Base-by-base conservation (phyloP, 177 flowering plant species). In the Tripterygium wilfordii region DNA sequence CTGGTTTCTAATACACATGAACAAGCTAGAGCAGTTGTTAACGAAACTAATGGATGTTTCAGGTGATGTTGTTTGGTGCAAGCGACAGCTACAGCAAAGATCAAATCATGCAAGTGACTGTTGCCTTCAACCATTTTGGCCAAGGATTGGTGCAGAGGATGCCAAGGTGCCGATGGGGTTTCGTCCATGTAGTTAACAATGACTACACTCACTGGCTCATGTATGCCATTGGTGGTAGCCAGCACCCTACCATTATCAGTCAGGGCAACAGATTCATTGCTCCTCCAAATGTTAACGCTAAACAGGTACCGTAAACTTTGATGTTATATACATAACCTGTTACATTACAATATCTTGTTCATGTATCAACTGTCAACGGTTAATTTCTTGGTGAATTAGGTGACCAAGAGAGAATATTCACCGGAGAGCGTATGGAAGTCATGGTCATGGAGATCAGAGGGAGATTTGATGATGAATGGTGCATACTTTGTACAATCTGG, bases 161-260 rank as follows among this genome's bases (percentile, higher is more conserved):
- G 91, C 95, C 95, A 10, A 66, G 89, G 63, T 56, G 67, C 53
- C 23, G 95, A 45, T 78, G 70, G 69, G 95, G 95, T 0, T 80
- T 78, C 55, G 14, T 73, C 60, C 91, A 86, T 44, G 79, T 83
- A 0, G 82, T 86, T 5, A 86, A 80, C 78, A 86, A 86, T 32
- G 95, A 81, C 57, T 86, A 83, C 72, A 71, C 84, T 17, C 82
- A 77, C 21, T 86, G 95, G 95, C 60, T 63, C 21, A 78, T 78
- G 80, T 86, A 86, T 32, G 95, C 95, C 38, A 69, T 86, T 21
- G 95, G 95, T 4, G 95, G 95, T 3, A 81, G 88, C 69, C 8
- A 29, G 8, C 49, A 66, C 10, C 95, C 95, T 5, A 83, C 88
- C 51, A 77, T 86, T 42, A 61, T 80, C 45, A 83, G 95, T 62